Base-by-base conservation (phyloP, 2,329 filamentous ascomycete genomes). In the Tolypocladium album region DNA sequence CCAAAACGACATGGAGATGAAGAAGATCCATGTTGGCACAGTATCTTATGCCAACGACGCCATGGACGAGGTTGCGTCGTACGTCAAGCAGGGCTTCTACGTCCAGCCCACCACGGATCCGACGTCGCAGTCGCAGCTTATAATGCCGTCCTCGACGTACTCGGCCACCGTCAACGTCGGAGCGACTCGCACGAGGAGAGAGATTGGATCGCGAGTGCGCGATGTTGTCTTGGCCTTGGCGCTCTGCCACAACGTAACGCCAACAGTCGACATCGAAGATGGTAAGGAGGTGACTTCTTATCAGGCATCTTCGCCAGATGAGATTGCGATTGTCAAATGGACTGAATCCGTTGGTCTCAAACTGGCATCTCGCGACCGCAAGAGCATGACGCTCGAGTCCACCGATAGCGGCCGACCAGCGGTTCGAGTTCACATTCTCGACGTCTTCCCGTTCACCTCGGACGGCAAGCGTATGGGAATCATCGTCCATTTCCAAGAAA, bases 381-480 rank as follows among this genome's bases (percentile, higher is more conserved):
- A 89, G 71, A 86, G 83, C 52, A 97, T 99, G 79, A 80, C 86
- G 3, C 81, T 99, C 3, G 88, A 92, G 69, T 93, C 88, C 4
- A 85, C 88, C 1, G 85, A 88, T 59, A 89, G 85, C 4, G 87
- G 88, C 24, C 83, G 87, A 57, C 77, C 84, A 0, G 88, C 94
- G 3, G 90, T 99, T 34, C 87, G 87, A 31, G 93, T 96, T 34
- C 86, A 88, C 59, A 95, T 99, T 56, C 80, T 97, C 4, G 93
- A 97, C 53, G 86, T 97, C 2, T 99, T 99, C 67, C 95, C 95
- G 0, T 99, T 99, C 71, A 99, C 94, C 0, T 97, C 92, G 0
- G 94, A 97, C 65, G 93, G 93, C 65, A 99, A 99, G 75, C 86
- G 94, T 58, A 99, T 99, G 94, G 94, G 95, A 12, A 93, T 99